Conservation (phyloP, 1,139 yeast genomes). For the Zygoascus hellenicus region DNA sequence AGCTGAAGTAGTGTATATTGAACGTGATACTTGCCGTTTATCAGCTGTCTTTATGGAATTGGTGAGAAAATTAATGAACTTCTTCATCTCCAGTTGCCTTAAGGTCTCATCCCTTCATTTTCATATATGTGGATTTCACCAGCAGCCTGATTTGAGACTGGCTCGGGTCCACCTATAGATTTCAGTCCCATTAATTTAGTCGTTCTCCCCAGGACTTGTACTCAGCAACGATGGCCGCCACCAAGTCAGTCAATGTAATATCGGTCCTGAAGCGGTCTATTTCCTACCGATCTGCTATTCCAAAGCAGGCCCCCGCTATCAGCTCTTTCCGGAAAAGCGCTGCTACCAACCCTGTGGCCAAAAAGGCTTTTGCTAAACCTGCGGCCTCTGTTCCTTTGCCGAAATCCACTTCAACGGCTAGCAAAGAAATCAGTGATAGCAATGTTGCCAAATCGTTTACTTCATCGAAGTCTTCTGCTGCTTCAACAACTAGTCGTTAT, state of each 20-base stretch:
- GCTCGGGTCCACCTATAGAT: too few species aligned
- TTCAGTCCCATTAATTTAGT: neutral
- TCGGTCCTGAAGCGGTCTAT: neutral
- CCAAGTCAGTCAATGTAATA: neutral
- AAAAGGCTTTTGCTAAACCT: conserved; percentile 3
- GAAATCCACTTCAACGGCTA: neutral
- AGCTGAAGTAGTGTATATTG: too few species aligned
- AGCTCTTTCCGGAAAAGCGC: neutral
- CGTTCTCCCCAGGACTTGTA: neutral
- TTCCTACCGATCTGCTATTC: conserved; percentile 5
- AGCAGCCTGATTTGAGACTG: too few species aligned
- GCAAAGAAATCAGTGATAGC: neutral
- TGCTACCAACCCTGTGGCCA: neutral
- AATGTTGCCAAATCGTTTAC: neutral
- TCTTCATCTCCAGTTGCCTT: too few species aligned
- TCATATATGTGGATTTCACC: too few species aligned
- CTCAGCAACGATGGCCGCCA: neutral
- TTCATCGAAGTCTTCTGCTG: neutral
- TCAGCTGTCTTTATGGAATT: too few species aligned
- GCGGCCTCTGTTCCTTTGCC: neutral
- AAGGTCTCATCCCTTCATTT: too few species aligned
- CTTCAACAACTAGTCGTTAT: too few species aligned
- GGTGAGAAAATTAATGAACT: too few species aligned
- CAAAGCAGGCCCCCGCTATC: conserved; percentile 5
- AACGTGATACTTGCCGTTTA: too few species aligned